These are phyloP conservation scores for Fusarium sp. DNA, from an alignment of 2,329 filamentous ascomycete species.

Conservation along the genomic window DNA sequence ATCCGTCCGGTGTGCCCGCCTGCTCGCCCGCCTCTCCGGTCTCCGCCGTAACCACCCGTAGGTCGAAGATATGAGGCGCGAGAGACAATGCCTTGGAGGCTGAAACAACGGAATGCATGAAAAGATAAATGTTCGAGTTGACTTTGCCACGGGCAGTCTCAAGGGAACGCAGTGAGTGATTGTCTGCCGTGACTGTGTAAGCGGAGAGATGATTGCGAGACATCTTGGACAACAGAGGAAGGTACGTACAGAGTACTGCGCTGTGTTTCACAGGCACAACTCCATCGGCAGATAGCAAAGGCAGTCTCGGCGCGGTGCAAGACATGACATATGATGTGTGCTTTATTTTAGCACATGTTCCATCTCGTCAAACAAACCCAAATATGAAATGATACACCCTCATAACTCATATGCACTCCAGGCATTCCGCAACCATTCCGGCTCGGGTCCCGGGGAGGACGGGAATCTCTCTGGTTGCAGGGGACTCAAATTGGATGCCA, in stretches of 20 bases:
- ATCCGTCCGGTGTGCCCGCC: constrained; percentile 4
- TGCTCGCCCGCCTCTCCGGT: constrained; percentile 21
- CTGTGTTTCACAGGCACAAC: not conserved
- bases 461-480: constrained; percentile 11
- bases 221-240: constrained; percentile 8
- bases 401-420: not conserved
- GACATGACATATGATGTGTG: not conserved
- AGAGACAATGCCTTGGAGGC: constrained; percentile 10
- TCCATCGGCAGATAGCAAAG: constrained; percentile 1
- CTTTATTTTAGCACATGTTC: not conserved
- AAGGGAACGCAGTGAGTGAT: constrained; percentile 5
- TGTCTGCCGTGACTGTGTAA: not conserved
- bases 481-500: constrained; percentile 26
- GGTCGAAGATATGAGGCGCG: constrained; percentile 5
- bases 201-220: constrained; percentile 31
- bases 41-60: constrained; percentile 25
- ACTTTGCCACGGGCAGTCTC: constrained; percentile 8
- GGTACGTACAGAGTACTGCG: not conserved
- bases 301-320: not conserved
- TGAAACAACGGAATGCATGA: constrained; percentile 30
- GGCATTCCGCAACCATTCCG: constrained; percentile 21
- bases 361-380: not conserved
- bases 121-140: constrained; percentile 2
- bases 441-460: constrained; percentile 6
- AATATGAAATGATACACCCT: not conserved